phyloP scores from a whole-genome alignment of 768 basidiomycete genomes.

The Pilatotrama ljubarskyi region DNA sequence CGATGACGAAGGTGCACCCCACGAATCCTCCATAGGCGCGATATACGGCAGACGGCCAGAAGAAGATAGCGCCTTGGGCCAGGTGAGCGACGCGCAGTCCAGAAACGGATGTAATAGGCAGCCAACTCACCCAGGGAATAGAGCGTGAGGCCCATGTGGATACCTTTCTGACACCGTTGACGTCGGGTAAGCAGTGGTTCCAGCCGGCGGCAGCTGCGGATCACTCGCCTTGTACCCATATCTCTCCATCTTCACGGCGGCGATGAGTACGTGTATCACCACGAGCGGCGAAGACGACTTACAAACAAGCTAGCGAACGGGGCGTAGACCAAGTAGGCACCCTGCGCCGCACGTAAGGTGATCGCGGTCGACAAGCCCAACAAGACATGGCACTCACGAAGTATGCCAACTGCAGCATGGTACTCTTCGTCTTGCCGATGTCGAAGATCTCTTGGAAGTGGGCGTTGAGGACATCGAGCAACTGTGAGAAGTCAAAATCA shows the following conservation, averaged over 20 bases:
- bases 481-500: conserved; percentile 36
- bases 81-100: conserved; percentile 13
- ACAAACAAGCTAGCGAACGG: conserved; percentile 60
- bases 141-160: conserved; percentile 58
- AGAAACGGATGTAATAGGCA: conserved; percentile 26
- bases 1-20: conserved; percentile 70
- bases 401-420: conserved; percentile 73
- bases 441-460: conserved; percentile 73
- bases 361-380: neutral
- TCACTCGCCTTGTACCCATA: conserved; percentile 61
- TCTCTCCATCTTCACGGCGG: conserved; percentile 49
- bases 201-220: neutral
- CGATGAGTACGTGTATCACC: neutral
- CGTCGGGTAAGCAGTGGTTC: neutral
- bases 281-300: conserved; percentile 28
- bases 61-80: conserved; percentile 63
- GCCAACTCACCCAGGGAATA: conserved; percentile 52
- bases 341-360: conserved; percentile 32
- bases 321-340: conserved; percentile 62
- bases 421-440: conserved; percentile 69
- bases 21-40: conserved; percentile 72
- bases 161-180: conserved; percentile 46
- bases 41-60: conserved; percentile 76
- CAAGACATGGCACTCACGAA: conserved; percentile 43
- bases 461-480: conserved; percentile 67